Percentiles rank a stretch among this genome's conserved stretches.
phyloP scores from a whole-genome alignment of 2,329 filamentous ascomycete genomes.

The Cordyceps farinosa region DNA sequence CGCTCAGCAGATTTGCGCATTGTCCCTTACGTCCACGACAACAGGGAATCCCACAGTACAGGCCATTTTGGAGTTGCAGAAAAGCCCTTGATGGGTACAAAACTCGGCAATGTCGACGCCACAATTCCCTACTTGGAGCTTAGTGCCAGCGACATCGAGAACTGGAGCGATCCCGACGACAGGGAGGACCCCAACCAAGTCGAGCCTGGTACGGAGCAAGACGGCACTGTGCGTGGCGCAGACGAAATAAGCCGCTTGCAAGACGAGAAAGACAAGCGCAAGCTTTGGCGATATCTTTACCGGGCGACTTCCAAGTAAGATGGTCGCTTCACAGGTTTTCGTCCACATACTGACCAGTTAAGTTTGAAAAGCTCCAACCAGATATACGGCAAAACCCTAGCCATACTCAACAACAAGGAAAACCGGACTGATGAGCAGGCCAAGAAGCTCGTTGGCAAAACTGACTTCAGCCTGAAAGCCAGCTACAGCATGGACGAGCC shows the following conservation, averaged over 20 bases:
- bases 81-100: neutral
- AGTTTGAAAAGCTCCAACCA: slow-evolving; percentile 39
- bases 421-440: slow-evolving; percentile 32
- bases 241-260: slow-evolving; percentile 34
- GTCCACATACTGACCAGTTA: slow-evolving; percentile 28
- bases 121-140: slow-evolving; percentile 31
- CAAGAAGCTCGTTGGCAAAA: slow-evolving; percentile 31
- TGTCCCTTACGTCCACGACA: slow-evolving; percentile 30
- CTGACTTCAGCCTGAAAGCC: slow-evolving; percentile 28
- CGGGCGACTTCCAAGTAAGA: slow-evolving; percentile 39
- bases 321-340: slow-evolving; percentile 2
- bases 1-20: slow-evolving; percentile 25
- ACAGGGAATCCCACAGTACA: neutral
- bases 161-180: slow-evolving; percentile 36
- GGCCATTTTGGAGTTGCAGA: neutral
- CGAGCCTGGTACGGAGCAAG: slow-evolving; percentile 35
- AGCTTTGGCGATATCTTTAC: slow-evolving; percentile 39
- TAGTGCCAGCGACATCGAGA: slow-evolving; percentile 32
- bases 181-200: slow-evolving; percentile 33
- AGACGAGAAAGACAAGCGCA: slow-evolving; percentile 42
- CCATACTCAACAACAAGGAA: slow-evolving; percentile 41
- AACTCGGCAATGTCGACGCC: neutral
- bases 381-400: slow-evolving; percentile 56
- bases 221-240: slow-evolving; percentile 33
- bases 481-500: slow-evolving; percentile 46